These are phyloP conservation scores for Boechera stricta DNA, from an alignment of 345 rosid species.

Conservation along the genomic window DNA sequence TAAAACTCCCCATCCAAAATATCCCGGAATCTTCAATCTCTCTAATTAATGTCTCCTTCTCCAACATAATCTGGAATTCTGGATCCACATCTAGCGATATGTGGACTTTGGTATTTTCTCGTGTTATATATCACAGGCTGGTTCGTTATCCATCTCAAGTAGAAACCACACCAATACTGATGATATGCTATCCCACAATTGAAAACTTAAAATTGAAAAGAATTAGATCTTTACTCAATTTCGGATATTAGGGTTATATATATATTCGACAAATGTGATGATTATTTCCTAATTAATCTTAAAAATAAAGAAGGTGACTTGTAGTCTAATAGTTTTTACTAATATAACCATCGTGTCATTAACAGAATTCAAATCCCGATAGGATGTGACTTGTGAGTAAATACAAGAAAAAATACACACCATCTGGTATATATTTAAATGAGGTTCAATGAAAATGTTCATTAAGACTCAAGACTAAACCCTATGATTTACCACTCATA, in stretches of 20 bases:
- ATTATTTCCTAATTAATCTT: neutral
- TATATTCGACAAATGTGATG: neutral
- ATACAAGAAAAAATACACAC: neutral
- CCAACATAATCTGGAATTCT: too few species aligned
- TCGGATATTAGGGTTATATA: too few species aligned
- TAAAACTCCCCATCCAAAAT: neutral
- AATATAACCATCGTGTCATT: too few species aligned
- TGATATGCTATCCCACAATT: too few species aligned
- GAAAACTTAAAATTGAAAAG: neutral
- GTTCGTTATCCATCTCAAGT: too few species aligned
- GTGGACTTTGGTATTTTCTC: too few species aligned
- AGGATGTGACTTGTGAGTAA: neutral
- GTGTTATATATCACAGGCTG: too few species aligned
- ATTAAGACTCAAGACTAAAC: neutral
- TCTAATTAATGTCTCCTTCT: neutral
- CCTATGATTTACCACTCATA: neutral
- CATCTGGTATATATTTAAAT: neutral
- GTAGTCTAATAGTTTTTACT: neutral
- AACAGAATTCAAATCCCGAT: neutral
- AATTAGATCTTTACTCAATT: neutral
- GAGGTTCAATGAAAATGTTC: neutral
- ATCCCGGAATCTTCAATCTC: neutral
- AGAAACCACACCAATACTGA: too few species aligned
- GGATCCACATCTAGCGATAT: too few species aligned
- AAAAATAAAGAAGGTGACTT: neutral